Evolutionary conservation across 2,329 filamentous ascomycete genomes (phyloP), one percentile per base, ranked within the genome.

Genomic region (Curvularia sp.): DNA sequence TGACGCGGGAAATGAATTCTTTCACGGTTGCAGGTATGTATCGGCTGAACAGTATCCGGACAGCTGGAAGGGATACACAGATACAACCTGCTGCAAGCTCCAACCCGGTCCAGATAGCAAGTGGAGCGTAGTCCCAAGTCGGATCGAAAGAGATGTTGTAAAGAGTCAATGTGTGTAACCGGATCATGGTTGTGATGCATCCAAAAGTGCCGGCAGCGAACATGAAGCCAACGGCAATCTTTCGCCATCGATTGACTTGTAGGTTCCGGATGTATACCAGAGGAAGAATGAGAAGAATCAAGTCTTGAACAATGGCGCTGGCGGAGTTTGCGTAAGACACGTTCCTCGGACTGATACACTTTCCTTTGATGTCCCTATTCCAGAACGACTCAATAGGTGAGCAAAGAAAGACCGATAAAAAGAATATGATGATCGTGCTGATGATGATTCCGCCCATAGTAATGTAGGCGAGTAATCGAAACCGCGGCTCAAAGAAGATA

Each of bases 121-220:
- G 57, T 5, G 64, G 55, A 0, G 65, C 62, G 35, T 72, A 72
- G 44, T 71, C 65, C 69, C 66, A 73, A 2, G 71, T 73, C 20
- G 69, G 65, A 20, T 73, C 70, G 20, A 69, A 57, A 1, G 64
- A 69, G 12, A 68, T 66, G 12, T 65, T 64, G 53, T 72, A 70
- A 9, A 35, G 43, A 3, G 65, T 57, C 38, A 75, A 55, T 10
- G 66, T 59, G 12, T 59, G 66, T 0, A 75, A 53, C 9, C 71
- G 66, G 4, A 74, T 46, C 6, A 73, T 65, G 1, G 68, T 73
- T 7, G 70, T 65, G 15, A 72, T 65, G 44, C 65, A 70, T 12
- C 69, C 71, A 26, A 73, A 64, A 8, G 64, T 68, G 6, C 72
- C 70, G 18, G 73, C 63, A 15, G 62, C 41, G 42, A 73, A 73